Evolutionary conservation across 2,329 filamentous ascomycete genomes (phyloP).

Genomic region (Aureobasidium leucospermi): DNA sequence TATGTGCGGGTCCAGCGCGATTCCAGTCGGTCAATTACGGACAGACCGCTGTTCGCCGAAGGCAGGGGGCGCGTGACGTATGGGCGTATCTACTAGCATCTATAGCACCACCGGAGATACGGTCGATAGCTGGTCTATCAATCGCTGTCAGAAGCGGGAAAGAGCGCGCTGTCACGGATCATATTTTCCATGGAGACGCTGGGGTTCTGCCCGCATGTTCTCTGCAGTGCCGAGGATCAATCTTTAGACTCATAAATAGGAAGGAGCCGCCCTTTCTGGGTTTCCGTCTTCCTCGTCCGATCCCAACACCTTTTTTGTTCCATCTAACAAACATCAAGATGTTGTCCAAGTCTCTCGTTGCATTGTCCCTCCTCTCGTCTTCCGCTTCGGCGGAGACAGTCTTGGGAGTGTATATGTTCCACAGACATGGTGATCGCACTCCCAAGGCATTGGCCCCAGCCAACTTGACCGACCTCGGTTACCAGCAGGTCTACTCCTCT

Average conservation of each 20-base stretch:
- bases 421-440: conserved; percentile 83
- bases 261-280: not conserved
- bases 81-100: not conserved
- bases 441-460: conserved; percentile 66
- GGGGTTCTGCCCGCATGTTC: not conserved
- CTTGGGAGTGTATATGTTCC: conserved; percentile 78
- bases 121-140: not conserved
- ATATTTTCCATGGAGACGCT: not conserved
- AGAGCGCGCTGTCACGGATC: not conserved
- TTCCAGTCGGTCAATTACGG: too few species aligned
- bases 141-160: not conserved
- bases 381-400: conserved; percentile 52
- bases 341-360: conserved; percentile 14
- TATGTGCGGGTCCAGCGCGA: too few species aligned
- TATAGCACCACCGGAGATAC: not conserved
- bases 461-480: conserved; percentile 70
- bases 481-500: conserved; percentile 63
- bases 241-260: not conserved
- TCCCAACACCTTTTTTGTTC: not conserved
- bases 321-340: not conserved
- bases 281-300: not conserved
- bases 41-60: not conserved
- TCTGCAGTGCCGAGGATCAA: not conserved
- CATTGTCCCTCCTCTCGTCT: conserved; percentile 24
- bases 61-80: not conserved